Conservation (phyloP, 352 stramenopile genomes). For the Globisporangium takayamanum region DNA sequence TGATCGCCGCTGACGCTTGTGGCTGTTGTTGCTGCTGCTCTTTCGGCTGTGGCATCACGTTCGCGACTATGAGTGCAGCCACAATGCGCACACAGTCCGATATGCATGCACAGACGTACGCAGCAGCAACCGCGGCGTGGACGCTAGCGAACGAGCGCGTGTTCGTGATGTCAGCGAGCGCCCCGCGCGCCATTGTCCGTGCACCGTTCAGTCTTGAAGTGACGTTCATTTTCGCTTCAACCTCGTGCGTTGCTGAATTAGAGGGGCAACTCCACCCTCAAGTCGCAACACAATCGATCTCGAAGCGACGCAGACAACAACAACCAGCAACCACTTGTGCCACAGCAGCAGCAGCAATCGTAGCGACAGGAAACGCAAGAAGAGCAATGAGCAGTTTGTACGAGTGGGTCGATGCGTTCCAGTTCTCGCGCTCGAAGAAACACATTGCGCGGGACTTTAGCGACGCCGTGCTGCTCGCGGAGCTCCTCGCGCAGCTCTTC, state of each 20-base stretch:
- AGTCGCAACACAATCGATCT: neutral
- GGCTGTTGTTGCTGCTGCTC: neutral
- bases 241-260: neutral
- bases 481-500: constrained; percentile 41
- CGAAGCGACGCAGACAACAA: neutral
- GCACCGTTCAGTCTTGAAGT: too few species aligned
- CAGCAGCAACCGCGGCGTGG: neutral
- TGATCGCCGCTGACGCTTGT: neutral
- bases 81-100: neutral
- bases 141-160: neutral
- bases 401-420: constrained; percentile 37
- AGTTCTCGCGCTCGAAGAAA: constrained; percentile 33
- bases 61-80: neutral
- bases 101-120: neutral
- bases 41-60: neutral
- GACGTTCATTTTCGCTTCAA: too few species aligned
- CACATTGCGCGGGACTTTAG: constrained; percentile 42
- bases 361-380: neutral
- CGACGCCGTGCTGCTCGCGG: constrained; percentile 43
- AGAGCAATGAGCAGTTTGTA: constrained; percentile 23
- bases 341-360: neutral
- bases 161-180: constrained; percentile 8
- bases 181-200: neutral
- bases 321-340: neutral
- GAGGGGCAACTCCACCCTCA: neutral